Base-by-base conservation (phyloP, 2,329 filamentous ascomycete species). In the Trichoderma semiorbis region DNA sequence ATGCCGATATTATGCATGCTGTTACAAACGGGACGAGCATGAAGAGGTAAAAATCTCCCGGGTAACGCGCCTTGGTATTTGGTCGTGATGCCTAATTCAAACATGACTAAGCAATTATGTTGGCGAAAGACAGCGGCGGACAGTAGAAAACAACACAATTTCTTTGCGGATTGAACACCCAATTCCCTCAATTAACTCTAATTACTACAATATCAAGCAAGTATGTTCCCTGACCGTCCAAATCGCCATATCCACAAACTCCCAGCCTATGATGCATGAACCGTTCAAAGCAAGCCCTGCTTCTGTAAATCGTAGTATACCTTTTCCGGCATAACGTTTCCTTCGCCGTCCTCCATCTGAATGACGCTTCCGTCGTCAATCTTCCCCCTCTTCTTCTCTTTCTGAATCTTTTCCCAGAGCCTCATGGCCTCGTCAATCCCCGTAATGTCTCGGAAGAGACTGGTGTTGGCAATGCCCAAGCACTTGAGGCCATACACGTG, bases 311-410 rank as follows among this genome's bases (percentile, higher is more conserved):
- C 96, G 75, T 95, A 91, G 81, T 98, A 99, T 69, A 99, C 95
- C 86, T 97, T 97, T 84, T 98, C 94, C 0, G 97, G 96, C 96
- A 99, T 99, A 71, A 99, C 96, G 78, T 99, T 98, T 61, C 96
- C 96, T 80, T 97, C 93, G 0, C 90, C 93, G 81, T 99, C 96
- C 85, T 99, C 96, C 96, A 99, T 99, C 85, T 99, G 94, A 64
- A 98, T 93, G 11, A 99, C 89, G 73, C 92, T 93, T 50, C 95
- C 94, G 58, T 92, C 92, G 74, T 91, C 90, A 1, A 91, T 86
- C 80, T 90, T 92, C 74, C 90, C 90, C 81, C 90, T 91, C 86
- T 93, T 94, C 82, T 93, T 92, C 75, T 97, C 94, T 71, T 90
- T 86, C 80, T 97, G 92, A 28, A 99, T 92, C 87, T 98, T 98